These are phyloP conservation scores for Dictyostelium citrinum DNA, from an alignment of 78 protist species.

Conservation along the genomic window DNA sequence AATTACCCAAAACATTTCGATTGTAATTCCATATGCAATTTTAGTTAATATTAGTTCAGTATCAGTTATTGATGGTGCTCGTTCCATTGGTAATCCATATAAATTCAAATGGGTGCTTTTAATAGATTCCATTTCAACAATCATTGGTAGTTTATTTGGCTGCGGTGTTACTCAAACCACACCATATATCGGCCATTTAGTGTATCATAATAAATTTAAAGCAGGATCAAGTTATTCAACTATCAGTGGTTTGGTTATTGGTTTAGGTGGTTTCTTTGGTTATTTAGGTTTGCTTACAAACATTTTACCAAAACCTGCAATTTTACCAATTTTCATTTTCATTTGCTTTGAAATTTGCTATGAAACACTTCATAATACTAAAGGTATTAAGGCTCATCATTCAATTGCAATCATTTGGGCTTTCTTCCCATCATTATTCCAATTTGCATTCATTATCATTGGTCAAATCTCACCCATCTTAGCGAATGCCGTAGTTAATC, in stretches of 20 bases:
- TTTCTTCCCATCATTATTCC: constrained; percentile 68
- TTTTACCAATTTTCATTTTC: constrained; percentile 65
- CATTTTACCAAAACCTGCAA: constrained; percentile 66
- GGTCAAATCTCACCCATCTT: constrained; percentile 47
- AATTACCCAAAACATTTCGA: constrained; percentile 35
- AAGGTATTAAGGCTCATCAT: constrained; percentile 37
- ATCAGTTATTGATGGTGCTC: constrained; percentile 41
- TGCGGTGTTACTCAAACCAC: constrained; percentile 39
- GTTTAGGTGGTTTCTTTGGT: constrained; percentile 63
- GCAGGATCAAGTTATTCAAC: constrained; percentile 60
- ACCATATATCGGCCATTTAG: constrained; percentile 62
- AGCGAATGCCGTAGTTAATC: not conserved
- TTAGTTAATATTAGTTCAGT: constrained; percentile 57
- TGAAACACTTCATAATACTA: constrained; percentile 16
- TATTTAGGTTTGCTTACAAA: constrained; percentile 29
- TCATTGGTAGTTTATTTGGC: constrained; percentile 63
- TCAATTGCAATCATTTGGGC: constrained; percentile 42
- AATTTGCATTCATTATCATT: constrained; percentile 49
- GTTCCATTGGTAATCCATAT: constrained; percentile 19
- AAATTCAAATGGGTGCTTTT: constrained; percentile 17
- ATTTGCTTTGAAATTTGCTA: constrained; percentile 55
- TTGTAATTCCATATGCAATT: constrained; percentile 65
- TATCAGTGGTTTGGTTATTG: constrained; percentile 49
- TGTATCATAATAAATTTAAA: constrained; percentile 43
- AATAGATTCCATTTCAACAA: constrained; percentile 14